phyloP scores from a whole-genome alignment of 495 filamentous ascomycete genomes.

The Daldinia grandis region DNA sequence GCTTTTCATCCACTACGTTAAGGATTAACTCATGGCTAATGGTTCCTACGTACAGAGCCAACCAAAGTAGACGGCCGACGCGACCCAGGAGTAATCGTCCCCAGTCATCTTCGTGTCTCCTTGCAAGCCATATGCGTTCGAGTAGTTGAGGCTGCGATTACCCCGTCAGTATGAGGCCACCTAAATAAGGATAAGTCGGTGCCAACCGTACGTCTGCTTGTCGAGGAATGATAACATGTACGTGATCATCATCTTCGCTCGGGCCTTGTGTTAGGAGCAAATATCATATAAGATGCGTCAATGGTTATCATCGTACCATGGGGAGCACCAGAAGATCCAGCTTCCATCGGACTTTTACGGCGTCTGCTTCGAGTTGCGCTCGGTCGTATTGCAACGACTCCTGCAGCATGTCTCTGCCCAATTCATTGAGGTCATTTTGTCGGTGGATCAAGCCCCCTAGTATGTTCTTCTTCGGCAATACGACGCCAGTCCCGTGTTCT shows the following conservation, averaged over 20 bases:
- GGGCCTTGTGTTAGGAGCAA: slow-evolving; percentile 17
- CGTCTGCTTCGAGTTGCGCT: slow-evolving; percentile 44
- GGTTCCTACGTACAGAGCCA: slow-evolving; percentile 40
- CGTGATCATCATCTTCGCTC: slow-evolving; percentile 44
- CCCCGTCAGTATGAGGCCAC: not conserved
- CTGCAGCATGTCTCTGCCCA: slow-evolving; percentile 41
- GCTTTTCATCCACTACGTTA: not conserved
- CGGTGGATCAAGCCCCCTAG: slow-evolving; percentile 26
- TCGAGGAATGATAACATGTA: slow-evolving; percentile 48
- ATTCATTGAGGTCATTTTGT: slow-evolving; percentile 37
- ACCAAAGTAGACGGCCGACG: slow-evolving; percentile 47
- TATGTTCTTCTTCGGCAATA: slow-evolving; percentile 29
- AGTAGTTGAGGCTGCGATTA: slow-evolving; percentile 36
- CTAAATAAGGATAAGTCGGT: slow-evolving; percentile 19
- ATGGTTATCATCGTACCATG: slow-evolving; percentile 34
- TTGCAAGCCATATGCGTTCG: slow-evolving; percentile 46
- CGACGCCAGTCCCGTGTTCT: slow-evolving; percentile 20
- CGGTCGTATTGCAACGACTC: slow-evolving; percentile 46
- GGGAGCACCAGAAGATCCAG: slow-evolving; percentile 45
- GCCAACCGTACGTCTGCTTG: slow-evolving; percentile 45
- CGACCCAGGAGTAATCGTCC: slow-evolving; percentile 48
- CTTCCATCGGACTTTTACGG: slow-evolving; percentile 42
- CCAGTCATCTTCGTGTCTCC: slow-evolving; percentile 45
- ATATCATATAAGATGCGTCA: not conserved
- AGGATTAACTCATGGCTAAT: not conserved